phyloP scores from a whole-genome alignment of 257 asterid species.

The Solanum sparsipilum region DNA sequence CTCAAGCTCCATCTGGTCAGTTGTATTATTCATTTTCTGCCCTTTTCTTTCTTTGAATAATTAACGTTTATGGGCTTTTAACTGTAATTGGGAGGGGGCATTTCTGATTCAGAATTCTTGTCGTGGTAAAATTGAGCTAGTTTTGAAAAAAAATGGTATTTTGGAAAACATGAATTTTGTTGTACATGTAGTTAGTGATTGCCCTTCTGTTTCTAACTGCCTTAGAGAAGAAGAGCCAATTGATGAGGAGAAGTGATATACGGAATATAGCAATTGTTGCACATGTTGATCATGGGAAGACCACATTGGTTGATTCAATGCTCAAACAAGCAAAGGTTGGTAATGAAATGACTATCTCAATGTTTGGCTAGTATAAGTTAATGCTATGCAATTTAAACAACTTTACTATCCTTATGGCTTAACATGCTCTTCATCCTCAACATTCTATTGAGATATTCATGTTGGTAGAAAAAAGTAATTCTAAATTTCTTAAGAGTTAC shows the following conservation, averaged over 20 bases:
- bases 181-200: neutral
- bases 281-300: conserved; percentile 99
- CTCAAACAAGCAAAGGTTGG: conserved; percentile 87
- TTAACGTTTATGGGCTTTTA: neutral
- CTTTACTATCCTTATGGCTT: neutral
- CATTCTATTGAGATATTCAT: neutral
- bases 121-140: neutral
- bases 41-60: neutral
- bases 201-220: conserved; percentile 3
- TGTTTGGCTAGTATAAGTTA: neutral
- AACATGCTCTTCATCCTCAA: neutral
- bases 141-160: neutral
- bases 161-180: neutral
- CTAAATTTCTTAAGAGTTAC: neutral
- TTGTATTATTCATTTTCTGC: neutral
- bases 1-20: conserved; percentile 51
- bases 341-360: neutral
- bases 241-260: conserved; percentile 68
- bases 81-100: neutral
- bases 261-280: conserved; percentile 96
- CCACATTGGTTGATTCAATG: conserved; percentile 94
- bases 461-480: neutral
- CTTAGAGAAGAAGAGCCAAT: conserved; percentile 47
- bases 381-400: neutral
- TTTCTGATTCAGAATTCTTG: neutral